Percentiles rank a stretch among this genome's conserved stretches.
Conservation (phyloP, 2,329 filamentous ascomycete genomes). For the Orbilia javanica region DNA sequence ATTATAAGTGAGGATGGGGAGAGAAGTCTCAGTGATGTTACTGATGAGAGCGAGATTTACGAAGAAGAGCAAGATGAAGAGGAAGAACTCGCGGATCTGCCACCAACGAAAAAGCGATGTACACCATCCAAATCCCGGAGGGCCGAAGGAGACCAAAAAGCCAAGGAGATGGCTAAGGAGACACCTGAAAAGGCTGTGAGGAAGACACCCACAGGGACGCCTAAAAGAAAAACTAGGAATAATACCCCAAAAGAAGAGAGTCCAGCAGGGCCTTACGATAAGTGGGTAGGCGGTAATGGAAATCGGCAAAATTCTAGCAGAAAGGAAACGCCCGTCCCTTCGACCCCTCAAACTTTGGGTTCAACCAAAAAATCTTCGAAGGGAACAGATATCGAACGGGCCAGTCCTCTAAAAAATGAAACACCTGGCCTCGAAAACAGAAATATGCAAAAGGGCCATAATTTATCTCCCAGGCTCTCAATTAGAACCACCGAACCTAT, state of each 20-base stretch:
- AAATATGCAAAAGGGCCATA: background rate
- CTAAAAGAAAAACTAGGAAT: too few relatives aligned
- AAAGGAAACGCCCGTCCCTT: background rate
- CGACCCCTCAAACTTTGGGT: background rate
- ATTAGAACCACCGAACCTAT: background rate
- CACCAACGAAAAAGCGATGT: background rate
- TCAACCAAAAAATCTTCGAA: background rate
- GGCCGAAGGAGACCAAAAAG: background rate
- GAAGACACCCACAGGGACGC: background rate
- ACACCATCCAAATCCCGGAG: background rate
- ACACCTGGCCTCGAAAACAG: background rate
- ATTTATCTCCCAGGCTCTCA: background rate
- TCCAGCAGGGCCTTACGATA: too few relatives aligned
- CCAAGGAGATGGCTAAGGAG: background rate
- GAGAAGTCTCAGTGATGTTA: background rate
- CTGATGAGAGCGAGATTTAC: background rate
- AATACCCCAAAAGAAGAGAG: too few relatives aligned
- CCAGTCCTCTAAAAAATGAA: background rate
- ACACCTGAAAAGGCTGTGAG: background rate
- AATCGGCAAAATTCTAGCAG: background rate
- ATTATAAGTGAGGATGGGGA: background rate
- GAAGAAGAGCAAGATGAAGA: background rate
- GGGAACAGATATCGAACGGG: background rate
- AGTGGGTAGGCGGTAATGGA: background rate
- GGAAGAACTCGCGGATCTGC: background rate